A percentile compares a stretch with the other conserved stretches of the same genome.
Conservation (phyloP, 306 rosid species). For the barrel medic (Medicago truncatula) region MtrunA17r5.0-ANR NC_053048.1:13243501-13244000, state of each 20-base stretch:
- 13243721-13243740: not conserved
- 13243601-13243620: not conserved
- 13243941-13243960: not conserved
- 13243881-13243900: not conserved
- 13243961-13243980: not conserved
- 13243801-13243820: not conserved
- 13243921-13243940: not conserved
- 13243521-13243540: not conserved
- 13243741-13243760: not conserved
- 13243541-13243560: not conserved
- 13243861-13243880: not conserved
- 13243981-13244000: not conserved
- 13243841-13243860: not conserved
- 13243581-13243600: not conserved
- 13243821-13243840: not conserved
- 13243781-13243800: not conserved
- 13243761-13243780: not conserved
- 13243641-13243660: not conserved
- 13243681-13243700: not conserved
- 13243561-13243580: not conserved
- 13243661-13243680: not conserved
- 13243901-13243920: not conserved
- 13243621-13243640: not conserved
- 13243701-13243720: not conserved
- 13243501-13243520: not conserved